phyloP scores from a whole-genome alignment of 441 rosid genomes.

The Populus hybrid region DNA sequence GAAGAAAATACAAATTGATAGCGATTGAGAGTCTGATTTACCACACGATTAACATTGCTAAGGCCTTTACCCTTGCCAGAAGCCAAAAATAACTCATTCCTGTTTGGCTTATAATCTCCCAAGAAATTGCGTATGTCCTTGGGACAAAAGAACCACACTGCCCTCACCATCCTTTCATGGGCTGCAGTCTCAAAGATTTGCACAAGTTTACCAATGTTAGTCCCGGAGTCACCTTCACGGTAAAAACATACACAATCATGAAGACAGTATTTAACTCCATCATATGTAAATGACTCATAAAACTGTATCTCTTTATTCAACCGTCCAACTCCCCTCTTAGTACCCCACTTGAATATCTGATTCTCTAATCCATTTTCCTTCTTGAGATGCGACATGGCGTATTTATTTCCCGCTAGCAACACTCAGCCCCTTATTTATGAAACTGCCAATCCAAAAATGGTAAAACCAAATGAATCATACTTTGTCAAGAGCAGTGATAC shows the following conservation, averaged over 20 bases:
- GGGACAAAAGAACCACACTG: conserved; percentile 61
- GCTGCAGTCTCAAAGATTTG: conserved; percentile 40
- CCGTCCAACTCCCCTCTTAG: conserved; percentile 20
- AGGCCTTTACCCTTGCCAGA: conserved; percentile 46
- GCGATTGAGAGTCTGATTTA: conserved; percentile 20
- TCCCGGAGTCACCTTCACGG: conserved; percentile 21
- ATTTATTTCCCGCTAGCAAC: background rate
- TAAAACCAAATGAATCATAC: background rate
- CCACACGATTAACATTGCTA: conserved; percentile 38
- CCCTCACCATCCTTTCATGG: conserved; percentile 39
- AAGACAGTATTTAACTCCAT: conserved; percentile 42
- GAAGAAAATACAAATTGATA: background rate
- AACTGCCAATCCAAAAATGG: conserved; percentile 6
- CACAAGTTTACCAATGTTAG: conserved; percentile 49
- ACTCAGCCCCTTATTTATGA: background rate
- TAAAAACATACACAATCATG: conserved; percentile 41
- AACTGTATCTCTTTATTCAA: conserved; percentile 20
- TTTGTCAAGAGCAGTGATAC: background rate
- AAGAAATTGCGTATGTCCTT: conserved; percentile 38
- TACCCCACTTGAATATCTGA: conserved; percentile 44
- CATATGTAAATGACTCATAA: conserved; percentile 40
- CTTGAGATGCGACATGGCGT: conserved; percentile 24
- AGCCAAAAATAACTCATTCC: conserved; percentile 63
- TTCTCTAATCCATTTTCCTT: conserved; percentile 7
- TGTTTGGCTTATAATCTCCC: conserved; percentile 39